A percentile compares a stretch with the other conserved stretches of the same genome.
These are phyloP conservation scores for Myxozyma sirexii DNA, from an alignment of 805 yeast genomes.

Conservation along the genomic window DNA sequence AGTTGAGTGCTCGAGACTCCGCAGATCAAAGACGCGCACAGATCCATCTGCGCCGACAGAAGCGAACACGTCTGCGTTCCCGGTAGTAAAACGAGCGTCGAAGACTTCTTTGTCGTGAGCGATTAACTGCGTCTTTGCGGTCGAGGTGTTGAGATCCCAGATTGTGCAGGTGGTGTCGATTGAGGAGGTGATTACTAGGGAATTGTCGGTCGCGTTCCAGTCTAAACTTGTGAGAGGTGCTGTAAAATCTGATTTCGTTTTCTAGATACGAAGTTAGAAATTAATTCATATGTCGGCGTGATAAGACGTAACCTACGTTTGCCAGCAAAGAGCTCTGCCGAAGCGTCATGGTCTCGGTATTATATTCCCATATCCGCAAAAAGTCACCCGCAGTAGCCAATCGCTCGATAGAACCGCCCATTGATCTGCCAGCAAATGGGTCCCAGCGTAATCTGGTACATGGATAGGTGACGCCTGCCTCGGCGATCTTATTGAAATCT, in stretches of 20 bases:
- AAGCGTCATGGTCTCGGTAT: constrained; percentile 42
- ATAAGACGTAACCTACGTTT: constrained; percentile 26
- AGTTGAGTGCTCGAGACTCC: constrained; percentile 82
- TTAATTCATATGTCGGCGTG: neutral
- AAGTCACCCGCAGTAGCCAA: constrained; percentile 75
- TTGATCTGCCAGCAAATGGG: constrained; percentile 43
- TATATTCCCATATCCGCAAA: constrained; percentile 62
- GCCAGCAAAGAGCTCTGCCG: constrained; percentile 48
- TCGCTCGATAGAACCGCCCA: constrained; percentile 45
- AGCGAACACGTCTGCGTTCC: constrained; percentile 76
- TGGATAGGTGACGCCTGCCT: constrained; percentile 63
- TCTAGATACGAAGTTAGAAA: constrained; percentile 6
- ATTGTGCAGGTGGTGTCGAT: constrained; percentile 97
- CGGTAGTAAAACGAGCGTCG: constrained; percentile 83
- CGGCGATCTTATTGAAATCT: constrained; percentile 55
- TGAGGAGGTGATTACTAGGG: constrained; percentile 75
- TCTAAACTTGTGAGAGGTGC: constrained; percentile 95
- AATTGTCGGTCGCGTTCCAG: constrained; percentile 79
- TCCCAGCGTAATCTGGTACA: constrained; percentile 77
- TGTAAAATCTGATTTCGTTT: constrained; percentile 49
- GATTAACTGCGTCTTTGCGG: constrained; percentile 87
- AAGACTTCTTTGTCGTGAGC: constrained; percentile 96
- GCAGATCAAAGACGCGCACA: constrained; percentile 84
- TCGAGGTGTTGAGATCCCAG: constrained; percentile 77
- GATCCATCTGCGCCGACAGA: constrained; percentile 96